Percentiles rank a stretch among this genome's conserved stretches.
Conservation (phyloP, 352 stramenopile species). For the Globisporangium cylindrosporum region DNA sequence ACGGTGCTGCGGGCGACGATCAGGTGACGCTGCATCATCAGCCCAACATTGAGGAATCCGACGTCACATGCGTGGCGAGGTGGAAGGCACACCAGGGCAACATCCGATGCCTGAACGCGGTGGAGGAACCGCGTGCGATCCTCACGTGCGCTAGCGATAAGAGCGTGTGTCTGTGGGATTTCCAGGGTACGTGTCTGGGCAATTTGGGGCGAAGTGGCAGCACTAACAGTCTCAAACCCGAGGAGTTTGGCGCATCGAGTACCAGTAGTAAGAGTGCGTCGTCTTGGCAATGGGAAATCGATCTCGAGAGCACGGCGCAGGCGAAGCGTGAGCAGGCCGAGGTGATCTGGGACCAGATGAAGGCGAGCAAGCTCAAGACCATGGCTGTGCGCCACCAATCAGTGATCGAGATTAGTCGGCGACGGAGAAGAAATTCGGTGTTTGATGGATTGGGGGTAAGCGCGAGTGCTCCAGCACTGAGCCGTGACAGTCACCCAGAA, state of each 20-base stretch:
- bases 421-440: constrained; percentile 14
- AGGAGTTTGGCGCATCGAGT: background rate
- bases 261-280: background rate
- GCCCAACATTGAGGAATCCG: constrained; percentile 21
- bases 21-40: background rate
- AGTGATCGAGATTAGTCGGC: constrained; percentile 18
- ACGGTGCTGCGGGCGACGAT: background rate
- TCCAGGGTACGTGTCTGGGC: constrained; percentile 41
- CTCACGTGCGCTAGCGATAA: constrained; percentile 70
- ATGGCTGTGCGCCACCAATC: constrained; percentile 24
- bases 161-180: constrained; percentile 52
- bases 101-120: constrained; percentile 45
- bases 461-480: constrained; percentile 27
- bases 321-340: constrained; percentile 51
- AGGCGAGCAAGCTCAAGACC: constrained; percentile 40
- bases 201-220: constrained; percentile 21
- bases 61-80: constrained; percentile 37
- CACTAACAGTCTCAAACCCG: background rate
- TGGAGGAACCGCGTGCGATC: constrained; percentile 57
- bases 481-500: background rate
- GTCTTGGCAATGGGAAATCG: constrained; percentile 50
- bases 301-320: constrained; percentile 30
- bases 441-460: constrained; percentile 14
- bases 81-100: constrained; percentile 59
- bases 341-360: constrained; percentile 59